Evolutionary conservation across 2,329 filamentous ascomycete species (phyloP), one percentile per base, ranked within the genome.

Genomic region (Aspergillus sp.): DNA sequence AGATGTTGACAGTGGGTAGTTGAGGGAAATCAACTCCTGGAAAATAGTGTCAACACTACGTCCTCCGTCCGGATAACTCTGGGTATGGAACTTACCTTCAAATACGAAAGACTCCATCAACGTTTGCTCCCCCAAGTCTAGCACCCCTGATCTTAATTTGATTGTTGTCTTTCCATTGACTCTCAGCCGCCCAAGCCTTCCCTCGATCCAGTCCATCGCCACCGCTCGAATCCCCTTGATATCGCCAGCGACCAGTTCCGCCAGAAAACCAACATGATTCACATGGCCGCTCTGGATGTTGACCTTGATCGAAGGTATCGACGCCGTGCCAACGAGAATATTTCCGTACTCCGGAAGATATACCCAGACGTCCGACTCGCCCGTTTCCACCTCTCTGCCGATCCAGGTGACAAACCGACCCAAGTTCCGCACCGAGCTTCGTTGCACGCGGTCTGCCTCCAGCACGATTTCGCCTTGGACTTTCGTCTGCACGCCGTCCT

Each of bases 161-260:
- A 98, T 81, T 45, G 88, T 80, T 26, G 91, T 88, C 69, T 88
- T 89, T 49, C 90, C 94, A 56, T 87, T 82, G 14, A 98, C 80
- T 61, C 84, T 86, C 58, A 99, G 78, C 58, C 84, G 81, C 11
- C 87, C 84, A 59, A 98, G 80, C 56, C 86, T 88, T 45, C 93
- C 92, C 56, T 90, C 87, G 61, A 99, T 79, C 88, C 92, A 98
- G 74, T 96, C 90, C 73, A 95, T 92, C 51, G 91, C 92, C 63
- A 98, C 84, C 60, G 84, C 84, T 60, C 91, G 88, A 66, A 97
- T 87, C 6, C 88, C 89, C 56, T 92, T 87, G 14, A 91, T 80
- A 68, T 92, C 86, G 31, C 92, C 93, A 26, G 92, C 89, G 42
- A 84, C 80, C 45, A 98, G 77, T 62, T 95, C 87, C 47, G 90